Evolutionary conservation across 108 stramenopile genomes (phyloP).

Genomic region (Cyclotella baltica): DNA sequence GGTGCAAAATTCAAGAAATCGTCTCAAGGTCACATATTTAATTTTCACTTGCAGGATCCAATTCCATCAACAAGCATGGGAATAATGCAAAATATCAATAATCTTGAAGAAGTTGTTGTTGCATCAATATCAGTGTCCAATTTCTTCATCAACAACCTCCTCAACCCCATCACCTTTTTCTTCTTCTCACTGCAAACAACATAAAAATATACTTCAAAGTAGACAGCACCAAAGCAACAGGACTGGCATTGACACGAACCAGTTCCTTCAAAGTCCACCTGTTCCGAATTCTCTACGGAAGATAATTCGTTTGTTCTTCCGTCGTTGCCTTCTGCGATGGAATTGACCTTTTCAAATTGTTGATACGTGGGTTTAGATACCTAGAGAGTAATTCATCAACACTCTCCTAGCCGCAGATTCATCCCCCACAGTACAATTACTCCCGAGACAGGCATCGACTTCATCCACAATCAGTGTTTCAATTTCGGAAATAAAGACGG

Average conservation of each 20-base stretch:
- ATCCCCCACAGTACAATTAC: neutral
- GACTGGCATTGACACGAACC: constrained; percentile 73
- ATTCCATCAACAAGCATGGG: too few relatives aligned
- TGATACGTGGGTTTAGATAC: constrained; percentile 80
- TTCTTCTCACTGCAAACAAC: constrained; percentile 72
- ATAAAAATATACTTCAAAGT: constrained; percentile 85
- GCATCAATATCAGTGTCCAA: constrained; percentile 7
- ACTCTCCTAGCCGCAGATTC: constrained; percentile 42
- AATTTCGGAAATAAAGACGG: constrained; percentile 73
- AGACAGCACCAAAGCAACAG: constrained; percentile 84
- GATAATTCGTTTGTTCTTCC: constrained; percentile 19
- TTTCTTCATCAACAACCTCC: constrained; percentile 75
- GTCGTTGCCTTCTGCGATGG: constrained; percentile 32
- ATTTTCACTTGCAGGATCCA: too few relatives aligned
- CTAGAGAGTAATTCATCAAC: constrained; percentile 82
- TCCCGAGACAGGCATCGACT: constrained; percentile 83
- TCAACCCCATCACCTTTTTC: constrained; percentile 78
- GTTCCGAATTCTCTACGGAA: constrained; percentile 47
- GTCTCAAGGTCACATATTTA: too few relatives aligned
- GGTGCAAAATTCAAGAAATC: too few relatives aligned
- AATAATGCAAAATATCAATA: constrained; percentile 84
- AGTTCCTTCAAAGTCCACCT: constrained; percentile 91
- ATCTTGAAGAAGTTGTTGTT: constrained; percentile 42
- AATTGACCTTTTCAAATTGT: constrained; percentile 41
- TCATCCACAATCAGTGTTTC: constrained; percentile 93